These are phyloP conservation scores for Aspergillus luchuensis DNA, from an alignment of 2,329 filamentous ascomycete species.

Conservation along the genomic window DNA sequence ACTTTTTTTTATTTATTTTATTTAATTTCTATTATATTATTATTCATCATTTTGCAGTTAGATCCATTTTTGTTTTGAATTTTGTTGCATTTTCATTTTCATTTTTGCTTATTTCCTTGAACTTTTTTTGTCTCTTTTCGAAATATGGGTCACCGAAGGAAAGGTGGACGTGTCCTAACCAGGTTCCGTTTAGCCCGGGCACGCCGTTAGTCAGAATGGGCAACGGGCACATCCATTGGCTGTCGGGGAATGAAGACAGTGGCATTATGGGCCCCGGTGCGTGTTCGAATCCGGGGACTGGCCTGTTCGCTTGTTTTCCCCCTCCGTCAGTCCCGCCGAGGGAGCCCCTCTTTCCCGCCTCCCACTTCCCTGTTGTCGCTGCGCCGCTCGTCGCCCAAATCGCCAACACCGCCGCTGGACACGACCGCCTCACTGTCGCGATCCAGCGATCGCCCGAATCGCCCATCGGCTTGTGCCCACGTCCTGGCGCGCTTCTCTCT, in stretches of 20 bases:
- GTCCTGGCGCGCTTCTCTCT: constrained; percentile 23
- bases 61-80: not conserved
- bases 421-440: constrained; percentile 30
- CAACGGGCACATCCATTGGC: constrained; percentile 7
- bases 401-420: constrained; percentile 22
- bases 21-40: not conserved
- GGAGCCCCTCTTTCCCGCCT: constrained; percentile 22
- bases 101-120: not conserved
- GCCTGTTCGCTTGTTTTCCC: constrained; percentile 15
- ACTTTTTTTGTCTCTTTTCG: constrained; percentile 1
- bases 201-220: constrained; percentile 24
- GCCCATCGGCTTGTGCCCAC: constrained; percentile 26
- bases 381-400: constrained; percentile 18
- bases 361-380: constrained; percentile 16
- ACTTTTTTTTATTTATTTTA: not conserved
- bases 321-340: constrained; percentile 24
- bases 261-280: constrained; percentile 20
- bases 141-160: constrained; percentile 22
- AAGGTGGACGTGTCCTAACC: constrained; percentile 20
- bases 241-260: constrained; percentile 11
- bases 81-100: not conserved
- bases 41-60: not conserved
- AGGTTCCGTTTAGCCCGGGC: constrained; percentile 12
- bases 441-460: constrained; percentile 27
- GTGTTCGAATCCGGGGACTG: constrained; percentile 14